phyloP scores from a whole-genome alignment of 768 basidiomycete genomes.

The Suillus plorans region DNA sequence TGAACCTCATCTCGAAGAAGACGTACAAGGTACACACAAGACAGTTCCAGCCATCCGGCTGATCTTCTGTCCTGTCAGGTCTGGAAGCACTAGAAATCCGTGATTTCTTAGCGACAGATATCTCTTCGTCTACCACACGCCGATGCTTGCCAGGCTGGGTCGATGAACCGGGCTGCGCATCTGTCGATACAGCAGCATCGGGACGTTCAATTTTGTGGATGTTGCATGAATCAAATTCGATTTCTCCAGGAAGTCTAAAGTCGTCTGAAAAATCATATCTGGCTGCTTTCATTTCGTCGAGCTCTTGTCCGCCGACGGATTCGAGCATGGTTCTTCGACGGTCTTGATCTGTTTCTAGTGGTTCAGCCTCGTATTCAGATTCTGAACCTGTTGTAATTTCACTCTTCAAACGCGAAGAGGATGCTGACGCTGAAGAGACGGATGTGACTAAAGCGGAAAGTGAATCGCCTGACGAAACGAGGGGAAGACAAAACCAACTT shows the following conservation, averaged over 20 bases:
- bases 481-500: conserved; percentile 27
- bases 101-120: conserved; percentile 19
- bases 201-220: conserved; percentile 1
- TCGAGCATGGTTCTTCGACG: conserved; percentile 54
- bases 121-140: conserved; percentile 23
- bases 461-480: conserved; percentile 6
- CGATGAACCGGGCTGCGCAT: conserved; percentile 1
- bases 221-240: conserved; percentile 5
- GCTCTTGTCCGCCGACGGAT: conserved; percentile 43
- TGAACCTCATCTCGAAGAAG: conserved; percentile 1
- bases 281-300: conserved; percentile 41
- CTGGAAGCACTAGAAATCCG: conserved; percentile 5
- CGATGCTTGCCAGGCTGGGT: conserved; percentile 17
- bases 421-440: neutral
- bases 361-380: conserved; percentile 39
- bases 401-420: conserved; percentile 13
- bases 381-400: conserved; percentile 32
- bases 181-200: neutral
- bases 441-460: neutral
- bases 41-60: conserved; percentile 49
- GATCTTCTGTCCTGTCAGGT: conserved; percentile 35
- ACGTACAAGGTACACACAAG: conserved; percentile 64
- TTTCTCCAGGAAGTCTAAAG: conserved; percentile 41
- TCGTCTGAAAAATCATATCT: conserved; percentile 50
- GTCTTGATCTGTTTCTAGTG: conserved; percentile 43